Conservation (phyloP, 176 grass and related monocot genomes). For the Zea luxurians region DNA sequence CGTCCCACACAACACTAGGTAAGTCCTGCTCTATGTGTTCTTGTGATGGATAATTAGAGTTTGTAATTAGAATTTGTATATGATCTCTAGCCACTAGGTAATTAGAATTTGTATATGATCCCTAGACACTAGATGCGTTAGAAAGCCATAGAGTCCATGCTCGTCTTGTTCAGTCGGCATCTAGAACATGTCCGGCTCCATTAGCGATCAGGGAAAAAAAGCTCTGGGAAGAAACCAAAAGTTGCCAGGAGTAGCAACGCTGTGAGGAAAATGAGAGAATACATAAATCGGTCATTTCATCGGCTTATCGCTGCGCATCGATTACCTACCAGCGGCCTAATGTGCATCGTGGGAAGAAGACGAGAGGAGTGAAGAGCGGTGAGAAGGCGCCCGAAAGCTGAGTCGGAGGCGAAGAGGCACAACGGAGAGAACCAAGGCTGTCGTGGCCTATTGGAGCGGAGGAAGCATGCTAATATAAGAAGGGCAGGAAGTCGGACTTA, state of each 20-base stretch:
- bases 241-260: not conserved
- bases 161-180: not conserved
- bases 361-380: not conserved
- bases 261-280: not conserved
- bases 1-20: too few relatives aligned
- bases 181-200: not conserved
- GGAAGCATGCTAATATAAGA: too few relatives aligned
- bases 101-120: too few relatives aligned
- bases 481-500: too few relatives aligned
- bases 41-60: too few relatives aligned
- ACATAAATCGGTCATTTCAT: not conserved
- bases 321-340: not conserved
- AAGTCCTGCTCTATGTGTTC: too few relatives aligned
- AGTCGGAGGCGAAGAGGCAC: not conserved
- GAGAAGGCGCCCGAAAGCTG: not conserved
- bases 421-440: not conserved
- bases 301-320: not conserved
- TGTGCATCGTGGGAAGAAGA: not conserved
- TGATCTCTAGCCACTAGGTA: too few relatives aligned
- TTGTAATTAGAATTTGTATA: too few relatives aligned
- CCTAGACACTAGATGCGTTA: too few relatives aligned
- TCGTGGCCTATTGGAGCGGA: not conserved
- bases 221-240: slow-evolving; percentile 1
- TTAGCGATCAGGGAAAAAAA: not conserved
- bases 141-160: not conserved